Evolutionary conservation across 2,329 filamentous ascomycete species (phyloP).

Genomic region (Trichoderma polysporum): DNA sequence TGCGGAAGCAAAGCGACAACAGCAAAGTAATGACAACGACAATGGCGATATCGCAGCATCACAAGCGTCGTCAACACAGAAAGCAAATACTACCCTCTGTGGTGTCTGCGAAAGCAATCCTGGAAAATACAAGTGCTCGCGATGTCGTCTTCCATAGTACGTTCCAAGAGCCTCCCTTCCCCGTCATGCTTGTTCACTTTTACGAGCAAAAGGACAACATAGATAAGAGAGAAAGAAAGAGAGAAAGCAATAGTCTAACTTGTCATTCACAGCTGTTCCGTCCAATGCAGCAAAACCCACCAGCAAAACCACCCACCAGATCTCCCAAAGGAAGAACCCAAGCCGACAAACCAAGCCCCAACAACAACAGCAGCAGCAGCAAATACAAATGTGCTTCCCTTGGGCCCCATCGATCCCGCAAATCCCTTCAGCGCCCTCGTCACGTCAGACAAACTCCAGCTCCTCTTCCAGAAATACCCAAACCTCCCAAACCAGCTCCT

Average conservation of each 20-base stretch:
- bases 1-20: background rate
- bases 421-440: conserved; percentile 55
- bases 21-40: background rate
- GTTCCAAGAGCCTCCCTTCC: conserved; percentile 28
- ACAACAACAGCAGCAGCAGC: background rate
- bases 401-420: conserved; percentile 25
- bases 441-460: conserved; percentile 48
- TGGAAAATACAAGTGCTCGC: conserved; percentile 63
- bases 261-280: conserved; percentile 52
- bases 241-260: background rate
- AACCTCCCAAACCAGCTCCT: conserved; percentile 47
- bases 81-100: conserved; percentile 35
- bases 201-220: background rate
- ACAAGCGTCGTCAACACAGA: background rate
- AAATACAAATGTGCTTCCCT: conserved; percentile 9
- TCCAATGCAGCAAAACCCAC: conserved; percentile 55
- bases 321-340: conserved; percentile 29
- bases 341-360: conserved; percentile 24
- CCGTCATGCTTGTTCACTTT: background rate
- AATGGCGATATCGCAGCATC: background rate
- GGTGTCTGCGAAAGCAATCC: conserved; percentile 52
- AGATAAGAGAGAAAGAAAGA: background rate
- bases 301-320: conserved; percentile 50
- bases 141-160: conserved; percentile 59
- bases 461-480: conserved; percentile 55